Conservation (phyloP, 129 eudicot species). For the Saposhnikovia divaricata region DNA sequence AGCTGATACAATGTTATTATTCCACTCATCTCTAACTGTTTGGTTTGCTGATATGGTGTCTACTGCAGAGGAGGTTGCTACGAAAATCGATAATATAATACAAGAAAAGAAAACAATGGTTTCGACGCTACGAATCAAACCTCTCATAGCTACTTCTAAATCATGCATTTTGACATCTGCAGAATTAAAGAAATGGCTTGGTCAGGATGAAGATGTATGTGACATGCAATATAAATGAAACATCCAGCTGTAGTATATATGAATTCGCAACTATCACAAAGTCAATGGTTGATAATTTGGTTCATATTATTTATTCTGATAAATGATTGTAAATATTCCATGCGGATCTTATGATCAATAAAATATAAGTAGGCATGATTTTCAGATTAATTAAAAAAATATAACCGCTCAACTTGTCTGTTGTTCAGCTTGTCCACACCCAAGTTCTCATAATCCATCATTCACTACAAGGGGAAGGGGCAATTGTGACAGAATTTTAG, state of each 20-base stretch:
- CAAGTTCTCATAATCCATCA: background rate
- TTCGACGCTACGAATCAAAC: background rate
- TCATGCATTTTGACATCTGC: background rate
- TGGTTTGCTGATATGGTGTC: slow-evolving; percentile 13
- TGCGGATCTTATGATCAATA: background rate
- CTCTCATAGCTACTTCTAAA: background rate
- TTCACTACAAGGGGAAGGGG: too few relatives aligned
- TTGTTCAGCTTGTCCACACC: background rate
- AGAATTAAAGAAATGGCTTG: background rate
- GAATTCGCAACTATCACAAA: background rate
- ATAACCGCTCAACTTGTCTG: background rate
- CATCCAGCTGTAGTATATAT: background rate
- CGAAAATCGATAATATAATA: background rate
- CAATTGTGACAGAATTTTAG: too few relatives aligned
- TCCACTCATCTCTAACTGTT: slow-evolving; percentile 15
- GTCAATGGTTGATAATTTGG: background rate
- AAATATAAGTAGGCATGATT: background rate
- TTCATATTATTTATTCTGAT: background rate
- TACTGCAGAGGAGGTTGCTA: background rate
- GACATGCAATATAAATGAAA: background rate
- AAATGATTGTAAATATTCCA: background rate
- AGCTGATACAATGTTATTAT: background rate
- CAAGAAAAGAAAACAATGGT: background rate
- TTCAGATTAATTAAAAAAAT: too few relatives aligned
- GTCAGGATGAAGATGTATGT: background rate